A percentile compares a stretch with the other conserved stretches of the same genome.
These are phyloP conservation scores for Hanseniaspora osmophila DNA, from an alignment of 805 yeast species.

Conservation along the genomic window DNA sequence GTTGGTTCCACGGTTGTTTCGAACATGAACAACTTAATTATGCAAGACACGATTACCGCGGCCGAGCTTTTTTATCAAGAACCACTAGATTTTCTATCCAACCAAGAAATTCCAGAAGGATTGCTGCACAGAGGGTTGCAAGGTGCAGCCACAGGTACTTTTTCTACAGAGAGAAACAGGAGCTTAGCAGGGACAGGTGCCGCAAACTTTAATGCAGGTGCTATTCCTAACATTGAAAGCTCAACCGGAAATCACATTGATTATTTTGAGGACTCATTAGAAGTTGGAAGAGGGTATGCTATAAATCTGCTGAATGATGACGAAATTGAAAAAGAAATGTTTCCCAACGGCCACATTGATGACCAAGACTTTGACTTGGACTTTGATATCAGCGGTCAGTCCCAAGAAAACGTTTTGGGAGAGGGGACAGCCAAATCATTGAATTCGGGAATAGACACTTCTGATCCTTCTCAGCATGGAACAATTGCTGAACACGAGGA, in stretches of 20 bases:
- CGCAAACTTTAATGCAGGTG: conserved; percentile 16
- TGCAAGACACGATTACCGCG: conserved; percentile 69
- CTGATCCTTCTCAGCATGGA: background rate
- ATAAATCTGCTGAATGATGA: conserved; percentile 12
- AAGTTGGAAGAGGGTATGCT: conserved; percentile 42
- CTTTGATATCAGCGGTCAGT: conserved; percentile 25
- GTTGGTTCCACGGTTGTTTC: conserved; percentile 47
- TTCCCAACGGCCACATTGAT: conserved; percentile 19
- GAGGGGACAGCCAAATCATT: conserved; percentile 11
- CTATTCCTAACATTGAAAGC: conserved; percentile 9
- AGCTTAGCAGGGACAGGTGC: conserved; percentile 8
- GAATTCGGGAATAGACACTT: background rate
- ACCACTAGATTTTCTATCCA: conserved; percentile 28
- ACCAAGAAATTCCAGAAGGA: conserved; percentile 8
- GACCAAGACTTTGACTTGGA: conserved; percentile 45
- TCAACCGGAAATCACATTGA: conserved; percentile 6
- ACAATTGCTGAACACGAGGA: background rate
- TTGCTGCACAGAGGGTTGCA: conserved; percentile 16
- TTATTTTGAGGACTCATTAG: conserved; percentile 45
- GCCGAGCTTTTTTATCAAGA: conserved; percentile 59
- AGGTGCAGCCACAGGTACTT: conserved; percentile 20
- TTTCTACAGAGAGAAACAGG: too few species aligned
- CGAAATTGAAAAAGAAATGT: conserved; percentile 15
- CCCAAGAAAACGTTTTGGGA: conserved; percentile 19
- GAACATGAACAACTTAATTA: conserved; percentile 42